A percentile compares a stretch with the other conserved stretches of the same genome.
Evolutionary conservation across 345 rosid species (phyloP).

Genomic region (Lumnitzera littorea): DNA sequence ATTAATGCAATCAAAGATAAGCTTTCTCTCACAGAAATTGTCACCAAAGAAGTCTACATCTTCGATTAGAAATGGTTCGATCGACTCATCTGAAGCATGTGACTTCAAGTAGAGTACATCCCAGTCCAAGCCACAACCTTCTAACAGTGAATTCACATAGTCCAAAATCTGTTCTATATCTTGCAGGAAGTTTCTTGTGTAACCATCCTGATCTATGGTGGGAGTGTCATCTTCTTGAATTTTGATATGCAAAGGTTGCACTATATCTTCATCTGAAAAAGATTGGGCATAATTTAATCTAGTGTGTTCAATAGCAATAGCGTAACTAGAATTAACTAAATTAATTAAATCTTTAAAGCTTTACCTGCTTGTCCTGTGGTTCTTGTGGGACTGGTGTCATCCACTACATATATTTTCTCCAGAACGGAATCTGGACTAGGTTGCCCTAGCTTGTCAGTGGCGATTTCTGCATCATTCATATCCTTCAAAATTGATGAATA

Average conservation of each 20-base stretch:
- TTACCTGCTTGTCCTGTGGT: conserved; percentile 52
- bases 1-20: conserved; percentile 65
- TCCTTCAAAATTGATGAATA: conserved; percentile 25
- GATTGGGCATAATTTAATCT: conserved; percentile 12
- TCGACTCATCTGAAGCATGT: conserved; percentile 50
- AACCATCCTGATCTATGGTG: conserved; percentile 21
- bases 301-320: not conserved
- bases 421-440: conserved; percentile 93
- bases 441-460: conserved; percentile 39
- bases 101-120: conserved; percentile 59
- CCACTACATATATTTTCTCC: conserved; percentile 61
- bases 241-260: conserved; percentile 52
- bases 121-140: conserved; percentile 51
- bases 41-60: conserved; percentile 48
- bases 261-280: conserved; percentile 37
- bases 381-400: conserved; percentile 55
- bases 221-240: conserved; percentile 49
- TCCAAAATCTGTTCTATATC: conserved; percentile 42
- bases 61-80: conserved; percentile 44
- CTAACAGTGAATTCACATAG: conserved; percentile 46
- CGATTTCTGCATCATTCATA: conserved; percentile 38
- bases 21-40: conserved; percentile 35
- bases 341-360: conserved; percentile 5
- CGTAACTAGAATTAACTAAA: not conserved
- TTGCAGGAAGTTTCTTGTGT: conserved; percentile 28